Conservation (phyloP, 192 early-diverging fungal species). For the Ambispora gerdemannii region DNA sequence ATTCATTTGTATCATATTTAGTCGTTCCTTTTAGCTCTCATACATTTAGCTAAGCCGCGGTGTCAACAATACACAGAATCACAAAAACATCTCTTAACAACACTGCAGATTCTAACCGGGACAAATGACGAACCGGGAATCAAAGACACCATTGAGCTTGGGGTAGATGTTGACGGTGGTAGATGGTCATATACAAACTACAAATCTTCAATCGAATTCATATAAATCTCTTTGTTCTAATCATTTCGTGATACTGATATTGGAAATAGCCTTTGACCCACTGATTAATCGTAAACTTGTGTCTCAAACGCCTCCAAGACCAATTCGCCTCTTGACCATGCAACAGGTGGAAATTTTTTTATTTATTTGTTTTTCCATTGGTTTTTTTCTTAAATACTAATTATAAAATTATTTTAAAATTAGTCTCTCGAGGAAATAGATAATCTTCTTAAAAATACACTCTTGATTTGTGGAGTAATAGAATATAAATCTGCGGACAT, state of each 20-base stretch:
- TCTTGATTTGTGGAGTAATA: constrained; percentile 40
- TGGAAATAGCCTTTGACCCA: constrained; percentile 54
- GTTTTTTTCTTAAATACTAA: constrained; percentile 4
- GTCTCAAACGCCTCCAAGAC: constrained; percentile 61
- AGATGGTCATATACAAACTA: neutral
- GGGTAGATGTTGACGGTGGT: constrained; percentile 33
- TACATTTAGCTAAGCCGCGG: constrained; percentile 43
- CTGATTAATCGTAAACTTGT: constrained; percentile 59
- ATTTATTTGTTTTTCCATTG: neutral
- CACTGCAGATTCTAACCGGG: constrained; percentile 15
- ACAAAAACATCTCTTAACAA: constrained; percentile 27
- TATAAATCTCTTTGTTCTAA: no score
- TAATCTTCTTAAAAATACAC: constrained; percentile 37
- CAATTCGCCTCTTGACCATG: constrained; percentile 47
- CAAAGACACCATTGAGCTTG: constrained; percentile 32
- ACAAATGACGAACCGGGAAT: constrained; percentile 22
- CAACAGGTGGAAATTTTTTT: constrained; percentile 39
- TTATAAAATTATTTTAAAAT: neutral
- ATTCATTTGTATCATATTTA: constrained; percentile 31
- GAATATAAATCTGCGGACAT: constrained; percentile 43
- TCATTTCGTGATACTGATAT: no score
- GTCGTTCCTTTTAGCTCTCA: constrained; percentile 42
- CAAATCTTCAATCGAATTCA: no score
- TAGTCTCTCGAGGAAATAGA: constrained; percentile 44
- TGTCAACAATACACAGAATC: constrained; percentile 43